Evolutionary conservation across 768 basidiomycete genomes (phyloP).

Genomic region (Dacryopinax spathularia): DNA sequence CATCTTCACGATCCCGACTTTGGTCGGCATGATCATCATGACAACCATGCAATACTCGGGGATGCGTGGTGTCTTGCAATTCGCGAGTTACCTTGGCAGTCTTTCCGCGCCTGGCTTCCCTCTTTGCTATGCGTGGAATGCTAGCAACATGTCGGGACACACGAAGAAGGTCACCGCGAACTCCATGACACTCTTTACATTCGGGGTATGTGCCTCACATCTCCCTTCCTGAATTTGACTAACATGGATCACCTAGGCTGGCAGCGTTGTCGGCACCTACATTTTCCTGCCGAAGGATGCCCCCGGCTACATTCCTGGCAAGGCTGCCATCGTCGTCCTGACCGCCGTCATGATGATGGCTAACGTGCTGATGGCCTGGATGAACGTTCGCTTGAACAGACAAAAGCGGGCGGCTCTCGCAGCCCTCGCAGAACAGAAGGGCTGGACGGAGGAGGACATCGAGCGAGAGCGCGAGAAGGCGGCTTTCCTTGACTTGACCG

Average conservation of each 20-base stretch:
- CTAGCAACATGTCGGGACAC: conserved; percentile 47
- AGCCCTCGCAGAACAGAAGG: conserved; percentile 32
- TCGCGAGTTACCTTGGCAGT: not conserved
- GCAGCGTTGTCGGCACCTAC: conserved; percentile 49
- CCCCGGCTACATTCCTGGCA: conserved; percentile 52
- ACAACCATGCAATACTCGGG: conserved; percentile 1
- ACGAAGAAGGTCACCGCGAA: conserved; percentile 39
- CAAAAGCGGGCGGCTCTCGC: conserved; percentile 32
- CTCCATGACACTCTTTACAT: not conserved
- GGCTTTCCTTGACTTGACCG: conserved; percentile 50
- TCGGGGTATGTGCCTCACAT: not conserved
- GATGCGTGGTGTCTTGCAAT: not conserved
- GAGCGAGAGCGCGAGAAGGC: conserved; percentile 44
- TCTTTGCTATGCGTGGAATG: conserved; percentile 47
- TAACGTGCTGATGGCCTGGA: conserved; percentile 36
- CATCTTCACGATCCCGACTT: conserved; percentile 9
- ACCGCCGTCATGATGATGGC: conserved; percentile 40
- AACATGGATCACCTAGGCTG: conserved; percentile 20
- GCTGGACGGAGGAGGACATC: conserved; percentile 48
- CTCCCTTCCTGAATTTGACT: not conserved
- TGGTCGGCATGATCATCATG: conserved; percentile 1
- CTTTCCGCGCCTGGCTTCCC: conserved; percentile 2
- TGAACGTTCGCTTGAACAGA: conserved; percentile 41
- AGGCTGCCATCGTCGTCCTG: conserved; percentile 48
- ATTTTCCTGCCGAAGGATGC: conserved; percentile 51